Evolutionary conservation across 2,329 filamentous ascomycete genomes (phyloP), one percentile per base, ranked within the genome.

Genomic region (Penicillium sp.): DNA sequence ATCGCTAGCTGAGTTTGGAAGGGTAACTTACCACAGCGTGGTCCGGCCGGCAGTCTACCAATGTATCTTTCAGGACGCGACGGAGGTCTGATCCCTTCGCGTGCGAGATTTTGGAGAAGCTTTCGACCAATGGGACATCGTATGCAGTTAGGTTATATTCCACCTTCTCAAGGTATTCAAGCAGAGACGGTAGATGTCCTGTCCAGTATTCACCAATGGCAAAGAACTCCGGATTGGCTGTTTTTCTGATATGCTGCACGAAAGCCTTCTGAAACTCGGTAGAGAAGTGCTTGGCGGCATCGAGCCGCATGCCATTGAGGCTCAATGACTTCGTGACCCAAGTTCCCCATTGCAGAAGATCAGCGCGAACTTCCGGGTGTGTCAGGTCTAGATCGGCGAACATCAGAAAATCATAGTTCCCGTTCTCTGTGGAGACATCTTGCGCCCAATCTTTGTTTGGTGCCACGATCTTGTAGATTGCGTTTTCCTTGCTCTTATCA

Each of bases 261-360:
- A 89, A 89, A n/a, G 84, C 79, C 40, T 79, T 80, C 31, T 87
- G 80, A 65, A 91, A 91, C n/a, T 79, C 77, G 55, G 83, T 81
- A 27, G 83, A 87, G 71, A 86, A 89, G 71, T 91, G 88, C 72
- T 90, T 88, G 29, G 86, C 84, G 11, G 88, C 88, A 68, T 91
- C 88, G 47, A 91, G 81, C 16, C 88, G 80, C 69, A 91, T 86
- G 1, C 87, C 88, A 57, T 81, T 79, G 10, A 91, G 74, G 0
- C 82, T 81, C 0, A 89, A 67, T 55, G 86, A 77, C 5, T 81
- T 74, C 1, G 82, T 80, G 53, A 91, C 78, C 88, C 88, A 91
- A 4, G 81, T 74, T 2, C 84, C 85, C 88, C 88, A 91, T 47
- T 80, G 77, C 50, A 86, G 76, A 4, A 90, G 80, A 59, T 91